Conservation (phyloP, 768 basidiomycete genomes). For the Tricholoma bakamatsutake region DNA sequence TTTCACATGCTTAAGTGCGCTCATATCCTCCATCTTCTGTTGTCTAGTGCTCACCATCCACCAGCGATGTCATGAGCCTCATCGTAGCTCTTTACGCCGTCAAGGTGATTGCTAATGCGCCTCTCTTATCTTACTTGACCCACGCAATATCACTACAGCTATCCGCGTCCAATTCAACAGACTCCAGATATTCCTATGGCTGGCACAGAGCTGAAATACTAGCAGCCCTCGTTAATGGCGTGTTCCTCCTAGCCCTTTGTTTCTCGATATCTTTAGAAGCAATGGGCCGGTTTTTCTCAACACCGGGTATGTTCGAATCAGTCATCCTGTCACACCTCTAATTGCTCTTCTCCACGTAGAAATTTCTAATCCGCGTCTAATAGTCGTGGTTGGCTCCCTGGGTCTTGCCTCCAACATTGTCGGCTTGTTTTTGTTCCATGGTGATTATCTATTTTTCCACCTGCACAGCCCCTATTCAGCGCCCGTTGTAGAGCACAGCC, state of each 20-base stretch:
- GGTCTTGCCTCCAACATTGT: slow-evolving; percentile 90
- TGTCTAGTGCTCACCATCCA: slow-evolving; percentile 2
- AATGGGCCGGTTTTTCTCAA: slow-evolving; percentile 81
- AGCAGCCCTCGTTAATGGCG: slow-evolving; percentile 92
- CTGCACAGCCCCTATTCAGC: slow-evolving; percentile 2
- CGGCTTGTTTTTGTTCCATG: slow-evolving; percentile 93
- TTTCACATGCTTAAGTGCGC: slow-evolving; percentile 98
- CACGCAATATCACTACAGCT: slow-evolving; percentile 38
- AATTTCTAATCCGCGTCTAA: slow-evolving; percentile 80
- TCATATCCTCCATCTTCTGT: neutral
- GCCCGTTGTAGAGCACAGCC: slow-evolving; percentile 52
- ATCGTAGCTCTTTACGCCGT: slow-evolving; percentile 94
- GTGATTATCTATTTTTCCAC: slow-evolving; percentile 34
- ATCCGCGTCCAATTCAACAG: slow-evolving; percentile 48
- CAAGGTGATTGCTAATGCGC: slow-evolving; percentile 40
- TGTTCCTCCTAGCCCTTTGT: slow-evolving; percentile 94
- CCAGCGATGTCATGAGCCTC: slow-evolving; percentile 94
- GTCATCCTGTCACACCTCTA: neutral
- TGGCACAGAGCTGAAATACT: slow-evolving; percentile 98
- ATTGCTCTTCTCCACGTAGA: slow-evolving; percentile 37
- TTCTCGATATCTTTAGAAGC: slow-evolving; percentile 95
- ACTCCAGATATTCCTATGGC: slow-evolving; percentile 91
- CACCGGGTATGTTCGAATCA: slow-evolving; percentile 47
- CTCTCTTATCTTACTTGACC: neutral
- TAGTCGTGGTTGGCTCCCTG: slow-evolving; percentile 85